Evolutionary conservation across 371 early-diverging fungal genomes (phyloP).

Genomic region (Funneliformis caledonium): DNA sequence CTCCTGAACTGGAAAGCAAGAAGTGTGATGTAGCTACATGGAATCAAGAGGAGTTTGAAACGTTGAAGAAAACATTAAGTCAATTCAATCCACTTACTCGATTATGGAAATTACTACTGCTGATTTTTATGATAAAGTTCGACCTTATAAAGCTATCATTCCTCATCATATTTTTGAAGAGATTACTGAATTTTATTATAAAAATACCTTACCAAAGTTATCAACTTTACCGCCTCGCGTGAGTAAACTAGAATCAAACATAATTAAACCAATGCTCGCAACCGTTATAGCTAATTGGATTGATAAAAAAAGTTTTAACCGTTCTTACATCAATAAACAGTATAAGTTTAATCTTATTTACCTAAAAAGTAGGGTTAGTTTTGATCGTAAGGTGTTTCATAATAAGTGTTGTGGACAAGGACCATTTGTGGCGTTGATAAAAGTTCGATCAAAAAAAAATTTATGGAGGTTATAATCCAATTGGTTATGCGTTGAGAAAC

Average conservation of each 20-base stretch:
- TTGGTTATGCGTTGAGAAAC: neutral
- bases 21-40: neutral
- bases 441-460: neutral
- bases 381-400: neutral
- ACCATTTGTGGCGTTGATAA: neutral
- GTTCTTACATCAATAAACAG: neutral
- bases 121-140: conserved; percentile 20
- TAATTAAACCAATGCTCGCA: neutral
- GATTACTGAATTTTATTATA: neutral
- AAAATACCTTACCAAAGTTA: neutral
- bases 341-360: conserved; percentile 16
- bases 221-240: neutral
- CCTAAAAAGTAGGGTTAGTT: neutral
- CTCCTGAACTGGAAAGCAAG: neutral
- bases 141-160: neutral
- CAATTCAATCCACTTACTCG: neutral
- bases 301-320: neutral
- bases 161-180: conserved; percentile 23
- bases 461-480: conserved; percentile 29
- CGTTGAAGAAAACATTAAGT: neutral
- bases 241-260: neutral
- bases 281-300: conserved; percentile 10
- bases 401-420: neutral
- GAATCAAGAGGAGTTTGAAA: neutral
- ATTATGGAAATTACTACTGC: neutral